Percentiles rank a stretch among this genome's conserved stretches.
phyloP scores from a whole-genome alignment of 169 alveolate species.

The Babesia caballi region DNA sequence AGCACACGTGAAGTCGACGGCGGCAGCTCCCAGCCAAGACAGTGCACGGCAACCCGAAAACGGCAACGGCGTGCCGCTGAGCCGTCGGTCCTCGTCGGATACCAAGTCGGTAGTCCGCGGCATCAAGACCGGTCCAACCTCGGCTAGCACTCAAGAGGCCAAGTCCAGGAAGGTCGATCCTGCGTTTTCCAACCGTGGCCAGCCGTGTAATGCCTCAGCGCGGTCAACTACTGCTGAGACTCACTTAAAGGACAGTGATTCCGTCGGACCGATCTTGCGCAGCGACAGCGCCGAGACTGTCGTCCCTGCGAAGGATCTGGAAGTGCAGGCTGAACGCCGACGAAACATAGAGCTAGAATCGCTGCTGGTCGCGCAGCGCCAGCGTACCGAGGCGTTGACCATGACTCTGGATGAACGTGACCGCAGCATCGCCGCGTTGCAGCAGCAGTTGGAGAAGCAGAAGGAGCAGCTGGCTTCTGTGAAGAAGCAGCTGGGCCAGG shows the following conservation, averaged over 20 bases:
- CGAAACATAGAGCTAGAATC: slow-evolving; percentile 2
- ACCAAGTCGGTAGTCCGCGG: background rate
- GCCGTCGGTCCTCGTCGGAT: background rate
- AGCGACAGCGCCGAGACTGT: background rate
- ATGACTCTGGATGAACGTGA: slow-evolving; percentile 29
- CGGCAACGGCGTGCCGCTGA: background rate
- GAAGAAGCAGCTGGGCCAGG: slow-evolving; percentile 72
- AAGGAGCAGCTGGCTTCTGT: slow-evolving; percentile 60
- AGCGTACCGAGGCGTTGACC: slow-evolving; percentile 13
- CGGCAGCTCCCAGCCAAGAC: background rate
- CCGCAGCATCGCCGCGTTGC: slow-evolving; percentile 11
- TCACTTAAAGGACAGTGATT: background rate
- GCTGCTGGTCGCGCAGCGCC: background rate
- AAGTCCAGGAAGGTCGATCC: background rate
- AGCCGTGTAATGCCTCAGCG: background rate
- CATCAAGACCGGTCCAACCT: background rate
- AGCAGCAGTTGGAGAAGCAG: slow-evolving; percentile 50
- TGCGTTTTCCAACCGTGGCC: background rate
- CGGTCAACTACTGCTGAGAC: slow-evolving; percentile 10
- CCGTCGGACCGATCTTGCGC: background rate
- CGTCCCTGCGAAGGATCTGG: background rate
- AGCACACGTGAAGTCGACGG: background rate
- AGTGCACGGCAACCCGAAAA: background rate
- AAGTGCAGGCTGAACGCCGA: slow-evolving; percentile 22
- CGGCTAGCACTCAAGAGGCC: background rate